Evolutionary conservation across 148 eudicot species (phyloP), one percentile per base, ranked within the genome.

Genomic region (Chenopodium formosanum): DNA sequence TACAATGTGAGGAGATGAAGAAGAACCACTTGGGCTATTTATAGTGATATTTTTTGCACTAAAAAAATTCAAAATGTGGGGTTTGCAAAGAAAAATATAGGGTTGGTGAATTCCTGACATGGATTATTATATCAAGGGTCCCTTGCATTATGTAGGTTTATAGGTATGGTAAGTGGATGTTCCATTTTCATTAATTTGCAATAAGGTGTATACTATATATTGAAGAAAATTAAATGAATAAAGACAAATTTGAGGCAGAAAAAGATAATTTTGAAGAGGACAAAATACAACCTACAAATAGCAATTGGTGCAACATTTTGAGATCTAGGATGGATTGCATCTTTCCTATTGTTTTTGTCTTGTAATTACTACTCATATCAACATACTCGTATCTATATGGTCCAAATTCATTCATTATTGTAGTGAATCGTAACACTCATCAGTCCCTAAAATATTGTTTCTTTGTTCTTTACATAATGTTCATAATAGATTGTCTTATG

Each of bases 41-140:
- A 83, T 83, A 83, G 74, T 73, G 25, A 73, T 3, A 14, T 64
- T 13, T 77, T 22, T 58, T 44, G 81, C 10, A 70, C 1, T 70
- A 60, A 70, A 1, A 44, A 20, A 47, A n/a, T 29, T 32, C 2
- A 62, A 71, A n/a, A 70, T 58, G 80, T 77, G 76, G 71, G 73
- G 32, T 32, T n/a, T 70, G 62, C 44, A 37, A 52, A 23, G 80
- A 27, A 10, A 29, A 19, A 44, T 80, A 74, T 64, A 47, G 63
- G 83, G 78, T 73, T 80, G 72, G 83, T 80, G 83, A 20, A 32
- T 69, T 52, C 29, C 73, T 69, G 81, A 68, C 81, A 67, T 47
- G 81, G 81, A 69, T 50, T 79, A 48, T 29, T 52, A 47, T 52
- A 22, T n/a, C 44, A 4, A 65, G 63, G 73, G 73, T 47, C 62